Conservation (phyloP, 2,329 filamentous ascomycete genomes). For the Nannizziopsis barbatae region DNA sequence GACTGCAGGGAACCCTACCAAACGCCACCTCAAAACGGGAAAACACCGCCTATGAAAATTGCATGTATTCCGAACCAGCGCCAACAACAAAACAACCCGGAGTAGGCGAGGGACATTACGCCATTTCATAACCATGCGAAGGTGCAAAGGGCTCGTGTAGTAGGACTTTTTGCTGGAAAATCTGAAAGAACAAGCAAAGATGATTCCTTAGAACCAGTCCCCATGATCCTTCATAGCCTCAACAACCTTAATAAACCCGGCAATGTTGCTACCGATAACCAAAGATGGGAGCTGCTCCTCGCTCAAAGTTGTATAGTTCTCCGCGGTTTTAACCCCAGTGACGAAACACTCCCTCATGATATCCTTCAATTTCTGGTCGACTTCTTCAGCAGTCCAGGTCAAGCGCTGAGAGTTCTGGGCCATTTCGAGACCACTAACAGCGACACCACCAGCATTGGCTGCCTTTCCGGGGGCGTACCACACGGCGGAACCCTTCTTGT, state of each 20-base stretch:
- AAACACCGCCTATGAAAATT: no score
- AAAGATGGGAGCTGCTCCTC: conserved; percentile 81
- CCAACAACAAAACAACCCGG: background rate
- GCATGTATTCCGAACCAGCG: background rate
- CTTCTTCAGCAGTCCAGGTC: conserved; percentile 77
- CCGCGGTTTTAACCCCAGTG: conserved; percentile 76
- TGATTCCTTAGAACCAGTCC: conserved; percentile 60
- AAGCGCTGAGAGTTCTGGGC: conserved; percentile 89
- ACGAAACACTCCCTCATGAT: conserved; percentile 95
- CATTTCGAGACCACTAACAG: conserved; percentile 97
- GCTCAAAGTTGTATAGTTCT: conserved; percentile 67
- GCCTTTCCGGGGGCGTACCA: conserved; percentile 98
- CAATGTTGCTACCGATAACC: conserved; percentile 92
- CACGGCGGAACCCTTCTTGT: conserved; percentile 54
- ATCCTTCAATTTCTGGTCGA: conserved; percentile 76
- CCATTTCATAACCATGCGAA: background rate
- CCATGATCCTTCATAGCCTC: conserved; percentile 92
- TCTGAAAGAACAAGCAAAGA: no score
- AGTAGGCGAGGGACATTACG: background rate
- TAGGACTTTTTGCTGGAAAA: no score
- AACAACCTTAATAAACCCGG: conserved; percentile 92
- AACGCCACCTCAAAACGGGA: no score
- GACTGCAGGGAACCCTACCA: no score
- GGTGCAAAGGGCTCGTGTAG: background rate
- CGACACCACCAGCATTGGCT: conserved; percentile 93